phyloP scores from a whole-genome alignment of 768 basidiomycete genomes.

The Kwoniella botswanensis region DNA sequence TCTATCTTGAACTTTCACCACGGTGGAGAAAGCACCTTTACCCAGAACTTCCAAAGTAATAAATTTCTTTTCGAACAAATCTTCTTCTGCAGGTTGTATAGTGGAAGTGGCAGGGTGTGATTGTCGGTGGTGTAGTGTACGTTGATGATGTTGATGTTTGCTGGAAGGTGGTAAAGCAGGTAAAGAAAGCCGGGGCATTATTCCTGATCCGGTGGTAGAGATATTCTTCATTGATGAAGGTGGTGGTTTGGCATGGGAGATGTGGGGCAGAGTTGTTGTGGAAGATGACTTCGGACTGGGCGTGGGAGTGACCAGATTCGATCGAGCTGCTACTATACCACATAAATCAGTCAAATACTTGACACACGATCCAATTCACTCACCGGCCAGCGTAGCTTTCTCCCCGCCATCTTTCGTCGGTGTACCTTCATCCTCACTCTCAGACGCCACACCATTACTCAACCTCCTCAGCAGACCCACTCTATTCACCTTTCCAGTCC shows the following conservation, averaged over 20 bases:
- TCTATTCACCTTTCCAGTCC: conserved; percentile 15
- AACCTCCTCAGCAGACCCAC: conserved; percentile 44
- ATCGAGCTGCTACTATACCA: conserved; percentile 11
- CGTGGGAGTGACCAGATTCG: conserved; percentile 25
- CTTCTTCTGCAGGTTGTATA: conserved; percentile 33
- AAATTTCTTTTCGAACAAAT: conserved; percentile 77
- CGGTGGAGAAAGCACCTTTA: conserved; percentile 90
- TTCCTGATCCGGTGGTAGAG: conserved; percentile 18
- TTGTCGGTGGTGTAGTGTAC: conserved; percentile 47
- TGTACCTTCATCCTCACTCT: conserved; percentile 54
- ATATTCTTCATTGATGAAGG: conserved; percentile 15
- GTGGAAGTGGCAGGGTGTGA: conserved; percentile 40
- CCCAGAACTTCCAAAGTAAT: conserved; percentile 83
- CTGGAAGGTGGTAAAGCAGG: conserved; percentile 43
- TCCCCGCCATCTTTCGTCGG: conserved; percentile 53
- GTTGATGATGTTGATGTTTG: conserved; percentile 38
- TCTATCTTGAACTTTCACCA: conserved; percentile 68
- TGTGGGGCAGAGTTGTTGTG: conserved; percentile 1
- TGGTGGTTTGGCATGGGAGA: conserved; percentile 1
- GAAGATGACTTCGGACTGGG: conserved; percentile 22
- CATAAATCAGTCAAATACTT: background rate
- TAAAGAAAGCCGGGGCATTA: conserved; percentile 48
- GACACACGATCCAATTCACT: conserved; percentile 13
- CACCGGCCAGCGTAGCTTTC: conserved; percentile 30
- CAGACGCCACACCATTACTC: conserved; percentile 42